Conservation (phyloP, 192 early-diverging fungal genomes). For the Umbelopsis sp. region DNA sequence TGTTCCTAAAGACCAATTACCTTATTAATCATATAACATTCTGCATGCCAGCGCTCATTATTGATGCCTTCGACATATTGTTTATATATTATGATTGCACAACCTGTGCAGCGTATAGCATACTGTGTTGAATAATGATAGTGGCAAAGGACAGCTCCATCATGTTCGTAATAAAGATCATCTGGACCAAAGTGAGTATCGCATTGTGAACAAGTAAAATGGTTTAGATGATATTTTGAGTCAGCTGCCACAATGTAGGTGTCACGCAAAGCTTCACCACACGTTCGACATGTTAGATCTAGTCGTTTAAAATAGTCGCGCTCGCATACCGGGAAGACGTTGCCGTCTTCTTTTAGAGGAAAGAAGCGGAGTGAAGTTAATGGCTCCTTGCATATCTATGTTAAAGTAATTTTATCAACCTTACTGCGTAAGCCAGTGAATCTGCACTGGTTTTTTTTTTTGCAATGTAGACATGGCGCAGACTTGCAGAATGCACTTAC, state of each 20-base stretch:
- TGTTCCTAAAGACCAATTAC: conserved; percentile 25
- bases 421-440: not conserved
- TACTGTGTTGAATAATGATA: conserved; percentile 79
- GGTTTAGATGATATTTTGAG: conserved; percentile 84
- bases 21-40: conserved; percentile 93
- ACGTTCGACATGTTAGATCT: conserved; percentile 67
- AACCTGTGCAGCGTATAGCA: conserved; percentile 80
- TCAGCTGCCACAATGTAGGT: conserved; percentile 74
- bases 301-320: conserved; percentile 70
- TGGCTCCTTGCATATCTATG: conserved; percentile 54
- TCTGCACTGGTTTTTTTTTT: not conserved
- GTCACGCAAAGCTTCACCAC: conserved; percentile 73
- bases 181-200: conserved; percentile 74
- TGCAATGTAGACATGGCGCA: not conserved
- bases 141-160: conserved; percentile 78
- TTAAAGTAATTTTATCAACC: not conserved
- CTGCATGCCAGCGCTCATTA: conserved; percentile 84
- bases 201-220: conserved; percentile 82
- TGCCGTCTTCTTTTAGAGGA: conserved; percentile 44
- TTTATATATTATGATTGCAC: conserved; percentile 76
- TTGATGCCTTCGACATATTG: conserved; percentile 76
- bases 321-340: conserved; percentile 56
- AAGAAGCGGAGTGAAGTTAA: conserved; percentile 71
- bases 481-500: not conserved
- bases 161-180: conserved; percentile 82